A percentile compares a stretch with the other conserved stretches of the same genome.
These are phyloP conservation scores for Termitomyces sp. DNA, from an alignment of 768 basidiomycete species.

Conservation along the genomic window DNA sequence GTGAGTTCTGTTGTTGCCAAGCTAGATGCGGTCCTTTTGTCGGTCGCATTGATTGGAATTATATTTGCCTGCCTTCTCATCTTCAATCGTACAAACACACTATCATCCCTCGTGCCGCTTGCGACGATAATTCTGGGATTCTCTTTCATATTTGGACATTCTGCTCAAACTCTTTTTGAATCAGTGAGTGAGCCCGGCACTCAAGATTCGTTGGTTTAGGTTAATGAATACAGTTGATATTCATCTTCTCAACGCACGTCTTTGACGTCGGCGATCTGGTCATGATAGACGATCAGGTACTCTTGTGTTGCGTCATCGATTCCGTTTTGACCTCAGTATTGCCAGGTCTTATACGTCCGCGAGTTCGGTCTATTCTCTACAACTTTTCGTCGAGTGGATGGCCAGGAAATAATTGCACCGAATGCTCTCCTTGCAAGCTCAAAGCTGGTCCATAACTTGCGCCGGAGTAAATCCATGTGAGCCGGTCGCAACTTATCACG, in stretches of 20 bases:
- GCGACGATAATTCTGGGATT: constrained; percentile 80
- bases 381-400: constrained; percentile 74
- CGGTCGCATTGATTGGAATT: constrained; percentile 49
- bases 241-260: constrained; percentile 84
- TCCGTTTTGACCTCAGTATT: neutral
- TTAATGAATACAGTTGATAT: constrained; percentile 51
- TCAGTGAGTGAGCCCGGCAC: constrained; percentile 40
- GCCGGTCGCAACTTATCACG: constrained; percentile 16
- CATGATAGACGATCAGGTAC: constrained; percentile 70
- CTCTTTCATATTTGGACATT: constrained; percentile 82
- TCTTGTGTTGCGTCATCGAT: neutral
- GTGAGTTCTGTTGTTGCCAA: constrained; percentile 71
- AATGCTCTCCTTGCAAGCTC: constrained; percentile 65
- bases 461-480: constrained; percentile 70
- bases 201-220: neutral
- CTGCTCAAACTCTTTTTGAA: constrained; percentile 74
- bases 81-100: constrained; percentile 61
- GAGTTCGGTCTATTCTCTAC: constrained; percentile 83
- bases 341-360: constrained; percentile 48
- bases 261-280: constrained; percentile 82
- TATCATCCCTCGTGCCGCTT: constrained; percentile 71
- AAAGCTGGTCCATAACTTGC: constrained; percentile 75
- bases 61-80: constrained; percentile 71
- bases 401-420: constrained; percentile 75
- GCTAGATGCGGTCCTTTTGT: constrained; percentile 69